Evolutionary conservation across 2,329 filamentous ascomycete species (phyloP), one percentile per base, ranked within the genome.

Genomic region (Salinomyces thailandicus): DNA sequence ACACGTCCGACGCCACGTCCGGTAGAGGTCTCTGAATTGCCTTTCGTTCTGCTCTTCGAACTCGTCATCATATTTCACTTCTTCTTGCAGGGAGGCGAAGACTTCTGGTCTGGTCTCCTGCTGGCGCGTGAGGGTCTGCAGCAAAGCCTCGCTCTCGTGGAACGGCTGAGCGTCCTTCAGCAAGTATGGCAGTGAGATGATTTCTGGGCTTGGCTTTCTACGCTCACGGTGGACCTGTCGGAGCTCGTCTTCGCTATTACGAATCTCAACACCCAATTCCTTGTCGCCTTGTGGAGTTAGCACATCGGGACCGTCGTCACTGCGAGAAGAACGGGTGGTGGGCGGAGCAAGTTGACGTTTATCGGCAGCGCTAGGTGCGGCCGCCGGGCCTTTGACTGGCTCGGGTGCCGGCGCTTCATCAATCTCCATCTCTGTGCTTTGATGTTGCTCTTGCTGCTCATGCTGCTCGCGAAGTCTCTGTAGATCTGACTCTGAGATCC

Each of bases 111-210:
- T 57, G 24, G 56, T 28, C 12, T 49, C 48, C 20, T 52, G 47
- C 16, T 64, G 52, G 0, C 59, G 45, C 13, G 15, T 29, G 8
- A 61, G 46, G 13, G 49, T 59, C 18, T 66, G 60, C 33, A 59
- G 60, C 28, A 55, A 48, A 11, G 36, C 37, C 15, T 62, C 61
- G 31, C 14, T 28, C 9, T 41, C 38, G 4, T 39, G 30, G 16
- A 40, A 31, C 2, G 29, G 18, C 7, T 31, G 29, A 19, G 19
- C 40, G 5, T 36, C 37, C 37, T 67, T 67, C 18, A 57, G 49
- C 35, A 69, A 54, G 39, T 66, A 69, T 2, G 67, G 67, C 4
- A 71, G 51, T 11, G 51, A 52, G 27, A 62, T 60, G 4, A 61
- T 49, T 37, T 68, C 65, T 8, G 62, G 60, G 24, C 53, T 60